Percentiles rank a stretch among this genome's conserved stretches.
phyloP scores from a whole-genome alignment of 495 filamentous ascomycete genomes.

The Hypoxylon lenormandii region DNA sequence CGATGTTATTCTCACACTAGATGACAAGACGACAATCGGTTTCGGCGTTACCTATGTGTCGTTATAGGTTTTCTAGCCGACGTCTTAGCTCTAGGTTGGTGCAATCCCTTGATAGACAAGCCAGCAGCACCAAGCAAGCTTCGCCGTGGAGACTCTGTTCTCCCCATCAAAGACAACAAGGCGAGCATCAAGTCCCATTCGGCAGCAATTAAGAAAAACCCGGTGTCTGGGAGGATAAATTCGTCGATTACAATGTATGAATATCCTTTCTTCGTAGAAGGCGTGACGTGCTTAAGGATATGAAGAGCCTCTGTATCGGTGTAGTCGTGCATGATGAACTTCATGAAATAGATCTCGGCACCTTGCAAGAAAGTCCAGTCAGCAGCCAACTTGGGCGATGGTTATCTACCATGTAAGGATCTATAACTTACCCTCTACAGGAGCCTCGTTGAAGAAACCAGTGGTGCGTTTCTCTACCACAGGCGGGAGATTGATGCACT shows the following conservation, averaged over 20 bases:
- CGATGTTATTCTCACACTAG: too few species aligned
- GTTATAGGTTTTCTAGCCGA: too few species aligned
- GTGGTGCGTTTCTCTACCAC: slow-evolving; percentile 55
- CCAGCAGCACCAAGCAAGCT: slow-evolving; percentile 53
- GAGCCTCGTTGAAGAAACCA: slow-evolving; percentile 62
- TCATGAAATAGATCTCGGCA: slow-evolving; percentile 66
- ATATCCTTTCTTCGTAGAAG: slow-evolving; percentile 62
- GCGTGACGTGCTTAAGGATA: slow-evolving; percentile 59
- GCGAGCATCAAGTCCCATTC: slow-evolving; percentile 56
- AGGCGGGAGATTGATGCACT: slow-evolving; percentile 25
- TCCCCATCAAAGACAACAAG: slow-evolving; percentile 48
- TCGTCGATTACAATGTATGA: slow-evolving; percentile 66
- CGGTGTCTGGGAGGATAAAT: slow-evolving; percentile 60
- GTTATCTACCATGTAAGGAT: neutral
- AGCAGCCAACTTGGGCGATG: neutral
- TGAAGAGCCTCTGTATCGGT: slow-evolving; percentile 53
- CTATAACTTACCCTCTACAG: slow-evolving; percentile 53
- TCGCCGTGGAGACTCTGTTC: slow-evolving; percentile 52
- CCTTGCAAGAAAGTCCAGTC: slow-evolving; percentile 19
- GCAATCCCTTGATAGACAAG: slow-evolving; percentile 45
- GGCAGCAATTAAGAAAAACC: slow-evolving; percentile 51
- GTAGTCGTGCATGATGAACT: slow-evolving; percentile 67
- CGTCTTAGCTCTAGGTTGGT: too few species aligned
- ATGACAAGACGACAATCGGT: too few species aligned
- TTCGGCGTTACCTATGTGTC: too few species aligned